Evolutionary conservation across 2,329 filamentous ascomycete species (phyloP).

Genomic region (Penicillium brevicompactum): DNA sequence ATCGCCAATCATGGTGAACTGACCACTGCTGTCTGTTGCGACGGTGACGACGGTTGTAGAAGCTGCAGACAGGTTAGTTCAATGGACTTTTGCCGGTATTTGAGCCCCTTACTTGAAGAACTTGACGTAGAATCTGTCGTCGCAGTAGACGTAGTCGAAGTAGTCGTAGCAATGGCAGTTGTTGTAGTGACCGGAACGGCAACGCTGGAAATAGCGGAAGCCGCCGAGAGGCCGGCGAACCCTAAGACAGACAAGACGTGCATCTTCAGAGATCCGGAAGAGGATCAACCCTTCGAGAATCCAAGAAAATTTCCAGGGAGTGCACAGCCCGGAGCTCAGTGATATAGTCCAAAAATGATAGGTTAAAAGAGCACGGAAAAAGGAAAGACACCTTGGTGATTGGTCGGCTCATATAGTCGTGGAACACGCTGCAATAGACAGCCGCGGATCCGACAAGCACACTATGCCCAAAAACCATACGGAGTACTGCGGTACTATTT

Average conservation of each 20-base stretch:
- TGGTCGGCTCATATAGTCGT: too few relatives aligned
- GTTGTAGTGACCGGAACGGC: background rate
- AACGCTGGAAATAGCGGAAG: background rate
- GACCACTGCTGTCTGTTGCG: constrained; percentile 47
- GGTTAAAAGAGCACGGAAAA: too few relatives aligned
- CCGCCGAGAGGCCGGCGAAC: background rate
- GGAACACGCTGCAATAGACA: too few relatives aligned
- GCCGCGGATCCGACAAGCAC: too few relatives aligned
- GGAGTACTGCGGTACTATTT: too few relatives aligned
- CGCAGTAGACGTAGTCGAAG: background rate
- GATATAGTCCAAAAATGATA: too few relatives aligned
- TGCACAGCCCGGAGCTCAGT: too few relatives aligned
- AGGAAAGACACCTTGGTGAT: too few relatives aligned
- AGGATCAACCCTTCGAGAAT: too few relatives aligned
- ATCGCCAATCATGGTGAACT: constrained; percentile 51
- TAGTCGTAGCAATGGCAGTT: background rate
- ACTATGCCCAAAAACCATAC: too few relatives aligned
- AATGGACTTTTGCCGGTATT: background rate
- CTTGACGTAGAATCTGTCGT: background rate
- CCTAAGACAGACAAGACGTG: background rate
- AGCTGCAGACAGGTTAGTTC: background rate
- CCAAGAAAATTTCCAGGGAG: too few relatives aligned
- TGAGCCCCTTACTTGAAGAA: background rate
- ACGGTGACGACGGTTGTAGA: constrained; percentile 44
- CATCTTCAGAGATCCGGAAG: background rate